A percentile compares a stretch with the other conserved stretches of the same genome.
Conservation (phyloP, 768 basidiomycete genomes). For the Tylopilus rubrobrunneus region DNA sequence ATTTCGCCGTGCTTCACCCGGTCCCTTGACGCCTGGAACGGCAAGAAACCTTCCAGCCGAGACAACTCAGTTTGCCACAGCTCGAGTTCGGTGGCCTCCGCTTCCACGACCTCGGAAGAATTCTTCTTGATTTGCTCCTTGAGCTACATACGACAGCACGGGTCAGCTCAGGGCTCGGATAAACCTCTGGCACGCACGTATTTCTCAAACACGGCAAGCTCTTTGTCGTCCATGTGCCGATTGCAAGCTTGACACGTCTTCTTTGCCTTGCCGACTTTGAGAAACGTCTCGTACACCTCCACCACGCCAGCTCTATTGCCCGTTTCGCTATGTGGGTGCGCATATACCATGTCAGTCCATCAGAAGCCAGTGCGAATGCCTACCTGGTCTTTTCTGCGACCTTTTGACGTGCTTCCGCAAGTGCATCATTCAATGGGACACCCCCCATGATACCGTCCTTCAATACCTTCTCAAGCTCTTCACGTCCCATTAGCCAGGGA, state of each 20-base stretch:
- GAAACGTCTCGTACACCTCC: conserved; percentile 50
- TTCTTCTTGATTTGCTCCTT: conserved; percentile 56
- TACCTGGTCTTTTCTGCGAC: conserved; percentile 22
- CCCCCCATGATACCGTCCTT: conserved; percentile 39
- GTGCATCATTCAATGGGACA: conserved; percentile 41
- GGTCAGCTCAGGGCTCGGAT: neutral
- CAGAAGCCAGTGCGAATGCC: neutral
- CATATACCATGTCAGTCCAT: neutral
- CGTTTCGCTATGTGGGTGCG: conserved; percentile 11
- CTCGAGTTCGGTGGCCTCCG: conserved; percentile 34
- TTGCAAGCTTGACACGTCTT: conserved; percentile 77
- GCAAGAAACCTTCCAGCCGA: conserved; percentile 54
- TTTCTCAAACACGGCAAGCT: conserved; percentile 61
- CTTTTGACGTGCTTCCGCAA: conserved; percentile 35
- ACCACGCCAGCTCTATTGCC: conserved; percentile 33
- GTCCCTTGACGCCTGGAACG: conserved; percentile 50
- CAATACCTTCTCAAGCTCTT: conserved; percentile 42
- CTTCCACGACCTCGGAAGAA: conserved; percentile 42
- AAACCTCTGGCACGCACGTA: conserved; percentile 44
- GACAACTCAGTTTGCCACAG: conserved; percentile 61
- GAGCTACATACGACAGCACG: conserved; percentile 42
- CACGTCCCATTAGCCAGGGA: neutral
- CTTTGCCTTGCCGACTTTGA: conserved; percentile 56
- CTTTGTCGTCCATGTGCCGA: conserved; percentile 55
- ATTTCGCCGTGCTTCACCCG: conserved; percentile 56